Base-by-base conservation (phyloP, 352 stramenopile genomes). In the Globisporangium radiosum region DNA sequence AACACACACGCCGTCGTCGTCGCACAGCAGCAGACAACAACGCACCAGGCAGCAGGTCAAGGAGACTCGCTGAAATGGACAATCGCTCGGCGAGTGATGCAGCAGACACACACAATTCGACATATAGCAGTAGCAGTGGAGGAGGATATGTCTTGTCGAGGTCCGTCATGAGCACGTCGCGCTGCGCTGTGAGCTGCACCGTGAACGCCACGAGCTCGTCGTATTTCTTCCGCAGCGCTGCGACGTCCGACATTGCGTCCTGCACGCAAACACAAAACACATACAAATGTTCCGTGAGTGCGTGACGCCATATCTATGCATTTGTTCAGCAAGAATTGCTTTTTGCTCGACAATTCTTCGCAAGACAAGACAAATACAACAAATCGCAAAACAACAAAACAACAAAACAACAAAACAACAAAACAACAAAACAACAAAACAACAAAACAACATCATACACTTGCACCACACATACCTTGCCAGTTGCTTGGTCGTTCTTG, bases 201-300 rank as follows among this genome's bases (percentile, higher is more conserved):
- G 86, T 95, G 64, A 93, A 95, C 53, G 82, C 76, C 62, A 95
- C 86, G 58, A 95, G 75, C 82, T 95, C 86, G 59, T 94, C 84
- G 64, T 95, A 95, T 70, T 95, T 95, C 71, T 94, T 94, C 52
- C 85, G 81, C 36, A 95, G 63, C 14, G 69, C 69, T 37, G 73
- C 77, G 17, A 92, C 71, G 47, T 93, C 80, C 36, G 75, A 64
- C 10, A 86, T 74, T 13, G 71, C 58, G 58, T 90, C 80, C 58
- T 92, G 45, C 44, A 14, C 4, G 43, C 33, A 7, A 39, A 13
- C 10, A 62, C 48, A 51, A 56, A 8, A 33, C 36, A 47, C 15
- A 19, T 7, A 47, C 1, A 40, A 39, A 54, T 52, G 25, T 33
- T 2, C 25, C 25, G 25, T 51, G 10, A 59, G 42, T 51, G 7